These are phyloP conservation scores for Papilionanthe hybrid DNA, from an alignment of 116 monocot genomes.

Conservation along the genomic window DNA sequence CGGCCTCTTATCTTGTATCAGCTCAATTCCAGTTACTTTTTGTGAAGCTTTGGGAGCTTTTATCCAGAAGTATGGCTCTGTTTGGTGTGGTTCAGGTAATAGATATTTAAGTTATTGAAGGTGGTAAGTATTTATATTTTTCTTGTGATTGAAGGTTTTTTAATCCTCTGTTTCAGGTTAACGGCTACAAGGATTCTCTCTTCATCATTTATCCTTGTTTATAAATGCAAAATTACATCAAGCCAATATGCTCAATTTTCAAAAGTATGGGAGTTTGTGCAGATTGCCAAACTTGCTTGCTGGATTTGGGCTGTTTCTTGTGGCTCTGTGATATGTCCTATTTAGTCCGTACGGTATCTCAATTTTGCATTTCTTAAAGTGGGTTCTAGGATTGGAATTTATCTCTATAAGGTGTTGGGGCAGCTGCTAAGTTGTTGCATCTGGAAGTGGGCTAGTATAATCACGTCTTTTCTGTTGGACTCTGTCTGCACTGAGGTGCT, in stretches of 20 bases:
- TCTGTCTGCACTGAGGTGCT: background rate
- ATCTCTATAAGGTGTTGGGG: background rate
- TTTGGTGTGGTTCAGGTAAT: constrained; percentile 7
- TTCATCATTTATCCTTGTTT: background rate
- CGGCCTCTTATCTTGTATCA: background rate
- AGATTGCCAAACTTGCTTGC: background rate
- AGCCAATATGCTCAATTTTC: background rate
- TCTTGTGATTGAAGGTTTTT: background rate
- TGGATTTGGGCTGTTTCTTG: background rate
- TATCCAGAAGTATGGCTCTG: background rate
- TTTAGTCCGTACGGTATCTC: constrained; percentile 4
- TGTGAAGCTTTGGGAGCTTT: background rate
- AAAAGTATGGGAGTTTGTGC: background rate
- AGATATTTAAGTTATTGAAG: background rate
- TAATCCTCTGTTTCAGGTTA: background rate
- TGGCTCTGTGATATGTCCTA: background rate
- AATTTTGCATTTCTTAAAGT: background rate
- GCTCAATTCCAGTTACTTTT: background rate
- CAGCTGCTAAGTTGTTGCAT: background rate
- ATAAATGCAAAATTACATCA: constrained; percentile 7
- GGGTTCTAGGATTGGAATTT: background rate
- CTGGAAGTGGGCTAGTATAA: constrained; percentile 1
- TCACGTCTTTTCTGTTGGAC: background rate
- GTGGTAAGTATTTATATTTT: background rate
- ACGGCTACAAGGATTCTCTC: background rate